phyloP scores from a whole-genome alignment of 192 early-diverging fungal genomes.

The Coemansia sp. region DNA sequence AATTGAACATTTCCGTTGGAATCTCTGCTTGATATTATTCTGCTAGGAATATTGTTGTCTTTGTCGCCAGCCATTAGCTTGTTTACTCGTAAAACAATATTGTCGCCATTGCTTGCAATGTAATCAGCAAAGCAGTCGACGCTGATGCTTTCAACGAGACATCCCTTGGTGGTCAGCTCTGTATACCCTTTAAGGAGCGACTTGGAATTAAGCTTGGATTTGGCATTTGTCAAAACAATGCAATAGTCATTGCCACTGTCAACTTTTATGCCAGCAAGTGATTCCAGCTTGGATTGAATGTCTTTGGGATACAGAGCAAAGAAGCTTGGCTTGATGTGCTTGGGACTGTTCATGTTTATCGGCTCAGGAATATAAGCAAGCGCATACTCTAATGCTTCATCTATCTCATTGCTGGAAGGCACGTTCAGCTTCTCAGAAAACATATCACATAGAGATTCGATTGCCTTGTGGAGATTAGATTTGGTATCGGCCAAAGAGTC shows the following conservation, averaged over 20 bases:
- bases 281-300: constrained; percentile 16
- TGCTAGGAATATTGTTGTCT: constrained; percentile 2
- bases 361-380: constrained; percentile 43
- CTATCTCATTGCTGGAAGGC: constrained; percentile 52
- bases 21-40: constrained; percentile 3
- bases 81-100: constrained; percentile 40
- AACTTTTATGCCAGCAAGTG: constrained; percentile 2
- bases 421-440: constrained; percentile 28
- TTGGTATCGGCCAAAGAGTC: constrained; percentile 55
- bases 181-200: constrained; percentile 28
- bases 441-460: constrained; percentile 50
- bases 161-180: background rate
- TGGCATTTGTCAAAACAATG: constrained; percentile 47
- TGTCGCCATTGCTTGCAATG: constrained; percentile 51
- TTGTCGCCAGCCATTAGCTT: constrained; percentile 9
- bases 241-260: constrained; percentile 35
- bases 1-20: background rate
- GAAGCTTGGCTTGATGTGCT: constrained; percentile 16
- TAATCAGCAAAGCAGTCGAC: constrained; percentile 47
- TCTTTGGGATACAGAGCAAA: constrained; percentile 33
- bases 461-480: constrained; percentile 44
- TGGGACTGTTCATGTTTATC: constrained; percentile 9
- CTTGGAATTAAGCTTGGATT: constrained; percentile 17
- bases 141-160: background rate
- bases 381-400: constrained; percentile 56